Evolutionary conservation across 805 yeast genomes (phyloP).

Genomic region (Candida odintsovae): DNA sequence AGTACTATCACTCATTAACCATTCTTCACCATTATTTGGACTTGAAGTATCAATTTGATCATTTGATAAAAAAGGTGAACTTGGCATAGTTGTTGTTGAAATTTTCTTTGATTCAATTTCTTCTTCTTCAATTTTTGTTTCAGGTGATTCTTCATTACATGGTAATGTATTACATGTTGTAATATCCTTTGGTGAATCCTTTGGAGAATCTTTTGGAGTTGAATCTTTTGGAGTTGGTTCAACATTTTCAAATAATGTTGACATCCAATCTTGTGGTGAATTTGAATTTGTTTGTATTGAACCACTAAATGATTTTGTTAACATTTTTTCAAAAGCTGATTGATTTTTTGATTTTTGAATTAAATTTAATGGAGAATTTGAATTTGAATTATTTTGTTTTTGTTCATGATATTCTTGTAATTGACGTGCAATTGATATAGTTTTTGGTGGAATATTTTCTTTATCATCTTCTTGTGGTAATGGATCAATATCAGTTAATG

Average conservation of each 20-base stretch:
- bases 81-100: constrained; percentile 14
- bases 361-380: background rate
- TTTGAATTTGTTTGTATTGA: constrained; percentile 12
- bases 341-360: constrained; percentile 18
- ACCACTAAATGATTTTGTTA: constrained; percentile 33
- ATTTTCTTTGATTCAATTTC: constrained; percentile 3
- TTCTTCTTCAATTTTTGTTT: constrained; percentile 1
- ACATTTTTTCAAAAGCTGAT: constrained; percentile 32
- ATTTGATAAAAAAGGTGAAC: constrained; percentile 14
- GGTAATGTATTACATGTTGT: constrained; percentile 27
- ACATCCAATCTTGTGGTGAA: constrained; percentile 25
- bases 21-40: background rate
- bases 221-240: constrained; percentile 24
- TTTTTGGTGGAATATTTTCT: constrained; percentile 36
- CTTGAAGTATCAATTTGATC: background rate
- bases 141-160: constrained; percentile 24
- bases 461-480: constrained; percentile 24
- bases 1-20: background rate
- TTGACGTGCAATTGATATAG: constrained; percentile 18
- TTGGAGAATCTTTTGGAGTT: constrained; percentile 21
- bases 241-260: constrained; percentile 14
- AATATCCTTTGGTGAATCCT: constrained; percentile 25
- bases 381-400: background rate
- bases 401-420: constrained; percentile 16
- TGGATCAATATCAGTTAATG: constrained; percentile 27